A percentile compares a stretch with the other conserved stretches of the same genome.
Conservation (phyloP, 495 filamentous ascomycete genomes). For the Diplogelasinospora grovesii region DNA sequence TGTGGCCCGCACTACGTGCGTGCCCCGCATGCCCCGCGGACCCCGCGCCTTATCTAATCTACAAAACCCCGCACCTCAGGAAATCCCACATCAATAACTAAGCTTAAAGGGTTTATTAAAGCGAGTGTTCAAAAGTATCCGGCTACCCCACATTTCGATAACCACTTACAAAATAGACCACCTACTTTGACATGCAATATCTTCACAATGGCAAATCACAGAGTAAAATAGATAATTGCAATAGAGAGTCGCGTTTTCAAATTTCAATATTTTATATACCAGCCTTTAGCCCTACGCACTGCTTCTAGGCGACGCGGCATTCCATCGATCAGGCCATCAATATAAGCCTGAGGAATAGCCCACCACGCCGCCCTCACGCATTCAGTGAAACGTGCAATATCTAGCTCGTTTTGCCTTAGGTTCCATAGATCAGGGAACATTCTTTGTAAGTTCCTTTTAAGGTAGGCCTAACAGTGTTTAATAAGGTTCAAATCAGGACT, state of each 20-base stretch:
- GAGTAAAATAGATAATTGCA: conserved; percentile 2
- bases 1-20: no score
- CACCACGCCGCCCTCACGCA: conserved; percentile 12
- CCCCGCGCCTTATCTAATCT: no score
- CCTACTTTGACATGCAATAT: not conserved
- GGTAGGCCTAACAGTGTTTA: conserved; percentile 12
- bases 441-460: conserved; percentile 13
- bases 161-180: not conserved
- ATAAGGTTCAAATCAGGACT: conserved; percentile 19
- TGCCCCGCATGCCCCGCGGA: no score
- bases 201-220: conserved; percentile 15
- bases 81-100: no score
- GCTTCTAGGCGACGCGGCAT: conserved; percentile 8
- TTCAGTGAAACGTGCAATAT: conserved; percentile 8
- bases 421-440: conserved; percentile 12
- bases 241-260: not conserved
- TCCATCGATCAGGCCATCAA: conserved; percentile 12
- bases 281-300: conserved; percentile 2
- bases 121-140: not conserved
- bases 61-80: no score
- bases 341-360: conserved; percentile 3
- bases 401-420: conserved; percentile 7
- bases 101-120: no score
- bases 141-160: not conserved
- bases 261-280: conserved; percentile 21